Evolutionary conservation across 108 stramenopile genomes (phyloP).

Genomic region (Aurantiochytrium sp.): DNA sequence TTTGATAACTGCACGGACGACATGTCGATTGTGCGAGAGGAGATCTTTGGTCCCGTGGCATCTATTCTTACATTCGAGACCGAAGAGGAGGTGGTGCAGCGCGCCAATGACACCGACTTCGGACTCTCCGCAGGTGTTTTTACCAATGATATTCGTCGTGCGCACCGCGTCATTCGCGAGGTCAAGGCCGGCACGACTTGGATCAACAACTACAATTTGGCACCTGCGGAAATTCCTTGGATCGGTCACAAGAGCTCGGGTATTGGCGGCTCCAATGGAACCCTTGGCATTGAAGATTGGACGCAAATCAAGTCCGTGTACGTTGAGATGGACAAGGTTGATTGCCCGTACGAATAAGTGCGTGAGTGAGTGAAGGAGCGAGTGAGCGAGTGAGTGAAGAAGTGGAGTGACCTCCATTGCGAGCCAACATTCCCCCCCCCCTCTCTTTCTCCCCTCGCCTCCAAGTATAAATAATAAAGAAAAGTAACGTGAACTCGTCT

Average conservation of each 20-base stretch:
- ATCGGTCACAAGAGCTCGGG: slow-evolving; percentile 45
- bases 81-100: slow-evolving; percentile 32
- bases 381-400: too few relatives aligned
- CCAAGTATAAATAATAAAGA: too few relatives aligned
- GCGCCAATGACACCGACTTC: slow-evolving; percentile 33
- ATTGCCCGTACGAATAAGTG: neutral
- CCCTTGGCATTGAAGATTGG: slow-evolving; percentile 37
- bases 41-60: slow-evolving; percentile 40
- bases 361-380: neutral
- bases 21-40: slow-evolving; percentile 28
- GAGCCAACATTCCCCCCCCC: neutral
- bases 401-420: neutral
- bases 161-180: slow-evolving; percentile 31
- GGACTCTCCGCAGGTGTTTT: slow-evolving; percentile 37
- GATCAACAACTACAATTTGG: slow-evolving; percentile 61
- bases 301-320: slow-evolving; percentile 45
- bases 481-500: too few relatives aligned
- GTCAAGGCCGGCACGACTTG: slow-evolving; percentile 66
- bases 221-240: slow-evolving; percentile 46
- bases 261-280: slow-evolving; percentile 36
- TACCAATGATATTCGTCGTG: slow-evolving; percentile 20
- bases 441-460: neutral
- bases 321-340: slow-evolving; percentile 28
- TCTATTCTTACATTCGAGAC: slow-evolving; percentile 16
- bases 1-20: slow-evolving; percentile 24